phyloP scores from a whole-genome alignment of 2,329 filamentous ascomycete genomes.

The Ophiostoma populinum region DNA sequence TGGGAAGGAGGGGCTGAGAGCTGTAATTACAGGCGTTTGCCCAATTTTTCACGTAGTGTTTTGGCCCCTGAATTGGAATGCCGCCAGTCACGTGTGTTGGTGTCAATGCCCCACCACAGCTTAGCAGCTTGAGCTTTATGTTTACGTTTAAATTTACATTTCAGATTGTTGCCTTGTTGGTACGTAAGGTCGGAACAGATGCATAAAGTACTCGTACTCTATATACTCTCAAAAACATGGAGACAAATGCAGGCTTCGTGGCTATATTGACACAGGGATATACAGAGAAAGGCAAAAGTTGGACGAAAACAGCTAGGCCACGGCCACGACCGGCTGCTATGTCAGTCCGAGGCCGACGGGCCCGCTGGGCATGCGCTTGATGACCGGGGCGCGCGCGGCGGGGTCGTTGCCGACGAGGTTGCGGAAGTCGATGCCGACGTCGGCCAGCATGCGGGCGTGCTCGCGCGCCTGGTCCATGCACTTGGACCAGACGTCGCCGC shows the following conservation, averaged over 20 bases:
- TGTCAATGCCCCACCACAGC: background rate
- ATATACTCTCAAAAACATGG: too few relatives aligned
- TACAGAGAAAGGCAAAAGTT: background rate
- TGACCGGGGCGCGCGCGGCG: slow-evolving; percentile 12
- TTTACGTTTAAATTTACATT: too few relatives aligned
- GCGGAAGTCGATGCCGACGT: slow-evolving; percentile 80
- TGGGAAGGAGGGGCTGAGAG: background rate
- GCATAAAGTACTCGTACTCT: too few relatives aligned
- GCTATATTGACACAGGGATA: too few relatives aligned
- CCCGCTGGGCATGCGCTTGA: slow-evolving; percentile 9
- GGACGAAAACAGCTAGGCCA: background rate
- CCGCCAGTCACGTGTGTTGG: background rate
- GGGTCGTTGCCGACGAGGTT: slow-evolving; percentile 55
- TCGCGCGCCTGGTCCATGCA: slow-evolving; percentile 70
- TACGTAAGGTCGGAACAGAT: too few relatives aligned
- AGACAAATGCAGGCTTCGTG: too few relatives aligned
- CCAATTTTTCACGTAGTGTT: background rate
- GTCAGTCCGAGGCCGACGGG: slow-evolving; percentile 27
- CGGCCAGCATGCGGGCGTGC: slow-evolving; percentile 62
- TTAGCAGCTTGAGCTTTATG: too few relatives aligned
- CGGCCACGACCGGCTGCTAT: too few relatives aligned
- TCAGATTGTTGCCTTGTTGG: too few relatives aligned
- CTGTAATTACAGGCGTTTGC: background rate
- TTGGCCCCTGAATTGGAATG: slow-evolving; percentile 1
- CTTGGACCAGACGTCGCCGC: slow-evolving; percentile 59